Percentiles rank a stretch among this genome's conserved stretches.
These are phyloP conservation scores for Mycena pura DNA, from an alignment of 768 basidiomycete genomes.

Conservation along the genomic window DNA sequence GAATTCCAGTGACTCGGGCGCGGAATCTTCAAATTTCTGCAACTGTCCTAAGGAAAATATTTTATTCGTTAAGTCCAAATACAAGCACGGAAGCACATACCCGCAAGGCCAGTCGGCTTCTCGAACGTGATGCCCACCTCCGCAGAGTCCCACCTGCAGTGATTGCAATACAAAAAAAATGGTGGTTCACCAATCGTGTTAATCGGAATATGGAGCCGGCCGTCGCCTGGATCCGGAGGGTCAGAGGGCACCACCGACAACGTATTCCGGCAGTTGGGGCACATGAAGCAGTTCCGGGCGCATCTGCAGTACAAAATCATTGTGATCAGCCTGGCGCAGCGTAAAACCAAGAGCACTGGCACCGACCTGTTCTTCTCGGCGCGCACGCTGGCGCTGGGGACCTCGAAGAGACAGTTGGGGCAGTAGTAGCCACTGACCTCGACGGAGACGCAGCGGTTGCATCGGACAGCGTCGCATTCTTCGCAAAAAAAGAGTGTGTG, in stretches of 20 bases:
- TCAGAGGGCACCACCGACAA: constrained; percentile 92
- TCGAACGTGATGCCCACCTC: constrained; percentile 93
- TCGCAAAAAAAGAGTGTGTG: constrained; percentile 95
- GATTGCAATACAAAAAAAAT: constrained; percentile 90
- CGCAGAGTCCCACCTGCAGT: constrained; percentile 94
- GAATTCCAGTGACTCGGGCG: constrained; percentile 86
- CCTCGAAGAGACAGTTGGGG: constrained; percentile 97
- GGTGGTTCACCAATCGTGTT: constrained; percentile 82
- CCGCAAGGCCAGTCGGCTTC: constrained; percentile 94
- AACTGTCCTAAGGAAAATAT: constrained; percentile 88
- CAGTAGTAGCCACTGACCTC: constrained; percentile 99
- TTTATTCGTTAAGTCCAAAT: constrained; percentile 11
- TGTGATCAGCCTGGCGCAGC: background rate
- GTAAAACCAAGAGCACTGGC: background rate
- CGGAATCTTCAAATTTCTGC: constrained; percentile 88
- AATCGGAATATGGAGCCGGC: constrained; percentile 57
- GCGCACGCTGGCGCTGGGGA: constrained; percentile 96
- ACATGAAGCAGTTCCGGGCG: constrained; percentile 96
- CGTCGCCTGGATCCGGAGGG: constrained; percentile 68
- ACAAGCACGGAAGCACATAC: constrained; percentile 49
- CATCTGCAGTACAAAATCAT: constrained; percentile 66
- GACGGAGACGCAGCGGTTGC: constrained; percentile 88
- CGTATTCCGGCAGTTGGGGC: constrained; percentile 91
- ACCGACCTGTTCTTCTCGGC: constrained; percentile 93
- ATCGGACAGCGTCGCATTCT: constrained; percentile 95